Conservation (phyloP, 108 stramenopile species). For the Asterionellopsis glacialis region DNA sequence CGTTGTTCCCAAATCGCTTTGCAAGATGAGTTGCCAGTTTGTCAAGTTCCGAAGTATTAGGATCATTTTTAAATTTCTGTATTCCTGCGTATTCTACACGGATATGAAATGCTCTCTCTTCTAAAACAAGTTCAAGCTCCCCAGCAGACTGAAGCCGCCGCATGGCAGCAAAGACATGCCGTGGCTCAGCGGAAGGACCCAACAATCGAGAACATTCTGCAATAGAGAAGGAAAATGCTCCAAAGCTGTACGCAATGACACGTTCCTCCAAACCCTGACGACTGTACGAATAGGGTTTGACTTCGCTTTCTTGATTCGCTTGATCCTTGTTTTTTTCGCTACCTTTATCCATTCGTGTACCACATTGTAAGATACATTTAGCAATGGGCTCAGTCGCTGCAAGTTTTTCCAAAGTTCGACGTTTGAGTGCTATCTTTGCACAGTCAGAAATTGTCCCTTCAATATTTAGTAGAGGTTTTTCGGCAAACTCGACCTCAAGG, state of each 20-base stretch:
- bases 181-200: conserved; percentile 66
- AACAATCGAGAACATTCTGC: conserved; percentile 53
- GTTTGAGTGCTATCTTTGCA: conserved; percentile 65
- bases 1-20: conserved; percentile 41
- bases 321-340: conserved; percentile 10
- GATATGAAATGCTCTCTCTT: conserved; percentile 55
- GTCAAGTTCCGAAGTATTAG: conserved; percentile 1
- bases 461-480: conserved; percentile 44
- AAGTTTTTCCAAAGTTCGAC: conserved; percentile 60
- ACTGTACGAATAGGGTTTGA: background rate
- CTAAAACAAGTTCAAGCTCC: conserved; percentile 71
- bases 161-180: conserved; percentile 84
- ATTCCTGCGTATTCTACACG: conserved; percentile 40
- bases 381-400: conserved; percentile 50
- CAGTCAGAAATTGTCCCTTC: conserved; percentile 67
- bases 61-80: conserved; percentile 22
- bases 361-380: conserved; percentile 43
- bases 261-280: conserved; percentile 14
- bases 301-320: background rate
- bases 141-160: conserved; percentile 59
- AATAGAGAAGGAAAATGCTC: conserved; percentile 71
- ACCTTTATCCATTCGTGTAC: conserved; percentile 27
- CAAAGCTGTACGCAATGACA: conserved; percentile 69
- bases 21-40: conserved; percentile 25
- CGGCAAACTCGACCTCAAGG: conserved; percentile 51